phyloP scores from a whole-genome alignment of 2,329 filamentous ascomycete genomes.

The Ceratocystis lukuohia region DNA sequence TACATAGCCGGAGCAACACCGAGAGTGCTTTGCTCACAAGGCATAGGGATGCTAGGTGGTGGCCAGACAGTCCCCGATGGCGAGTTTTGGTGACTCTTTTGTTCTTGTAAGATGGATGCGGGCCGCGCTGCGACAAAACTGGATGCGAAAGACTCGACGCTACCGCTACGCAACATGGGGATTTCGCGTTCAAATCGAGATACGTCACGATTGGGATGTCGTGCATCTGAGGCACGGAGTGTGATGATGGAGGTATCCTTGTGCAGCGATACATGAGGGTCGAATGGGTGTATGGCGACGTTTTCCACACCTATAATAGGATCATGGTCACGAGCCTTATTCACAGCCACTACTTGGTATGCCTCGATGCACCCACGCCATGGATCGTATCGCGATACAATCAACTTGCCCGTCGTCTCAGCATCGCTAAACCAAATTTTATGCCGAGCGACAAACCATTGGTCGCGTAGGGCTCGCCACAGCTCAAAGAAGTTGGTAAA shows the following conservation, averaged over 20 bases:
- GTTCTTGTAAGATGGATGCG: slow-evolving; percentile 25
- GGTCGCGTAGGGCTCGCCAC: slow-evolving; percentile 23
- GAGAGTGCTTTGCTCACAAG: background rate
- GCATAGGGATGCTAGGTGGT: slow-evolving; percentile 53
- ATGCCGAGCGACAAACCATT: slow-evolving; percentile 70
- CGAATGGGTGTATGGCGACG: slow-evolving; percentile 52
- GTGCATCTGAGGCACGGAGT: slow-evolving; percentile 31
- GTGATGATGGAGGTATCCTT: slow-evolving; percentile 56
- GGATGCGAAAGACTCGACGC: slow-evolving; percentile 42
- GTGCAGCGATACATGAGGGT: slow-evolving; percentile 57
- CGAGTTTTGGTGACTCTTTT: slow-evolving; percentile 26
- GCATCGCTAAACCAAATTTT: slow-evolving; percentile 79
- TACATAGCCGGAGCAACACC: background rate
- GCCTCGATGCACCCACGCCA: slow-evolving; percentile 64
- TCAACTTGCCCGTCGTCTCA: slow-evolving; percentile 57
- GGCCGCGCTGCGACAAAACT: slow-evolving; percentile 54
- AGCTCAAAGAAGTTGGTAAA: slow-evolving; percentile 7
- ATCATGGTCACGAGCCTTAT: slow-evolving; percentile 18
- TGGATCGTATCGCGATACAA: slow-evolving; percentile 65
- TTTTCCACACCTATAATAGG: background rate
- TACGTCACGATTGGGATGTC: slow-evolving; percentile 11
- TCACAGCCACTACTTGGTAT: slow-evolving; percentile 58
- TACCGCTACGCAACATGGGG: slow-evolving; percentile 38
- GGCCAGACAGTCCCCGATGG: slow-evolving; percentile 58
- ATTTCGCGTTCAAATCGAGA: slow-evolving; percentile 35